Base-by-base conservation (phyloP, 352 stramenopile genomes). In the Bremia lactucae region DNA sequence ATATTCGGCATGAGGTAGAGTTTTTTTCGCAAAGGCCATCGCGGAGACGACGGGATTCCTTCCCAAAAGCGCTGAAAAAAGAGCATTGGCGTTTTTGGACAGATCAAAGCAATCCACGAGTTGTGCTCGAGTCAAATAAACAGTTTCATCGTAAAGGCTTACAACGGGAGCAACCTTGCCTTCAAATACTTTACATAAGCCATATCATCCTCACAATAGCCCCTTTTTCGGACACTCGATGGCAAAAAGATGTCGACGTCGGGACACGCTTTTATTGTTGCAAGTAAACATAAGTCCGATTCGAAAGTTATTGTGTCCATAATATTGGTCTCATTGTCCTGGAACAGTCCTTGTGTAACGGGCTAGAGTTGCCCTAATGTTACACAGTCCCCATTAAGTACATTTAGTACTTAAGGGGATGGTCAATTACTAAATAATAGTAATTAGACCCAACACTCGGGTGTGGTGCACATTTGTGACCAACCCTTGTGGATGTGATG, bases 241-340 rank as follows among this genome's bases (percentile, higher is more conserved):
- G 76, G 68, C 13, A 82, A 42, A 56, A 77, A 86, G n/a, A 88
- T 41, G 41, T 88, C 72, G 11, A 87, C 54, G 41, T 77, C 69
- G 0, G 60, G 50, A 31, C 75, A 87, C 13, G 65, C 39, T 2
- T 59, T 49, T 31, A 87, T 34, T 36, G 64, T 65, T 8, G 70
- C 40, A 26, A 85, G 46, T 31, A 84, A 37, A 15, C 65, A 22
- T 6, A 52, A 36, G 21, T 81, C 61, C 39, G 49, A 58, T 38
- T 59, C 28, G n/a, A n/a, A n/a, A n/a, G n/a, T n/a, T n/a, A n/a
- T n/a, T n/a, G n/a, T n/a, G n/a, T n/a, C n/a, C n/a, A n/a, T n/a
- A n/a, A n/a, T n/a, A n/a, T n/a, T n/a, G n/a, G n/a, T n/a, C n/a
- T n/a, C n/a, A n/a, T n/a, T n/a, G n/a, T n/a, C n/a, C n/a, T n/a